phyloP scores from a whole-genome alignment of 1,284 basidiomycete species.

The Rhodotorula sp. region DNA sequence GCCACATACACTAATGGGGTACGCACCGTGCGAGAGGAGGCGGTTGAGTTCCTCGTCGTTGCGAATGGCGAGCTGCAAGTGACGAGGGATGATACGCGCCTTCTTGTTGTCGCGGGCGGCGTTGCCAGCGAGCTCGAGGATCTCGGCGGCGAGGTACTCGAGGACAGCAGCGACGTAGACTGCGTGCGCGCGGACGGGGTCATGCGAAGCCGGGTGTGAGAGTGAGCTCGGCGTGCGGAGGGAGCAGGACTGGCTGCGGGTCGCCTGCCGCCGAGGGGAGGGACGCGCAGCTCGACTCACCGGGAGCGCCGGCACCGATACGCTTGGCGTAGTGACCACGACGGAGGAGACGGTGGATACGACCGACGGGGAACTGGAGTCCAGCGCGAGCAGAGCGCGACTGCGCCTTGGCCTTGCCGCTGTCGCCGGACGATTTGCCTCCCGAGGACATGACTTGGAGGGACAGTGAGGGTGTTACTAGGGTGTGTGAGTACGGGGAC shows the following conservation, averaged over 20 bases:
- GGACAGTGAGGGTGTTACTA: slow-evolving; percentile 52
- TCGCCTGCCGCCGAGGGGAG: too few relatives aligned
- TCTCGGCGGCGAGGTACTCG: slow-evolving; percentile 81
- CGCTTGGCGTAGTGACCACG: slow-evolving; percentile 67
- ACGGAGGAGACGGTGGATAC: slow-evolving; percentile 65
- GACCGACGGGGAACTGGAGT: slow-evolving; percentile 57
- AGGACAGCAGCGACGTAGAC: slow-evolving; percentile 83
- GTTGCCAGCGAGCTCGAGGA: slow-evolving; percentile 83
- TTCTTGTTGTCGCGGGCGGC: slow-evolving; percentile 70
- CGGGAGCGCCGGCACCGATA: slow-evolving; percentile 81
- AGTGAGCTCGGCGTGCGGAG: not conserved
- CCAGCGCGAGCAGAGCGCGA: slow-evolving; percentile 64
- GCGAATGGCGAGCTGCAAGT: slow-evolving; percentile 80
- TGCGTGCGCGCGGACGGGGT: slow-evolving; percentile 45
- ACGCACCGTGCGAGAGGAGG: too few relatives aligned
- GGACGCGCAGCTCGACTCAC: not conserved
- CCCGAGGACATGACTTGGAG: slow-evolving; percentile 47
- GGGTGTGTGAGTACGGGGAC: not conserved
- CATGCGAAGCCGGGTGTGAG: not conserved
- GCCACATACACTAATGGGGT: too few relatives aligned
- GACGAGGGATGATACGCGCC: slow-evolving; percentile 86
- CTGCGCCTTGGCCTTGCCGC: slow-evolving; percentile 32
- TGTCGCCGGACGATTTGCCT: slow-evolving; percentile 55
- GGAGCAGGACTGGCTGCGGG: not conserved
- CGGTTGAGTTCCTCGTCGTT: slow-evolving; percentile 53